Percentiles rank a stretch among this genome's conserved stretches.
phyloP scores from a whole-genome alignment of 2,329 filamentous ascomycete species.

The Aspergillus carbonarius region DNA sequence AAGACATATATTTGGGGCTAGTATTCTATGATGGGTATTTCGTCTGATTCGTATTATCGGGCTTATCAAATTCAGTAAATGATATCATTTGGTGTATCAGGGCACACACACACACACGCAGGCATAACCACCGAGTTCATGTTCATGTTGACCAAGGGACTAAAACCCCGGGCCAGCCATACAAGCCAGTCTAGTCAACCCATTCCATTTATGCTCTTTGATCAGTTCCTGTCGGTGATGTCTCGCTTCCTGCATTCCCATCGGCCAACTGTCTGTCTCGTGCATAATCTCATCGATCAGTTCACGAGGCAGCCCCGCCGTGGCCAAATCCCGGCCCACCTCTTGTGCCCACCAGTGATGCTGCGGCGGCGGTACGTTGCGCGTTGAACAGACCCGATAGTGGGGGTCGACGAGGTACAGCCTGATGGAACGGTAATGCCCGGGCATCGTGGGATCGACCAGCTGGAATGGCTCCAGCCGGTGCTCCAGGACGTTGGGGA shows the following conservation, averaged over 20 bases:
- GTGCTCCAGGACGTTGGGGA: conserved; percentile 10
- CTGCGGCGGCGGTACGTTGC: conserved; percentile 10
- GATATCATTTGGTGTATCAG: too few species aligned
- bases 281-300: not conserved
- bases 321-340: not conserved
- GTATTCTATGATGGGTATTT: too few species aligned
- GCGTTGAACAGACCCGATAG: conserved; percentile 7
- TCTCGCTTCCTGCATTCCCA: not conserved
- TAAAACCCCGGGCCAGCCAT: not conserved
- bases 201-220: not conserved
- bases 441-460: not conserved
- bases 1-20: too few species aligned
- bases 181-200: not conserved
- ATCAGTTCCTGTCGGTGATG: not conserved
- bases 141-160: too few species aligned
- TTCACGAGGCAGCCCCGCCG: not conserved
- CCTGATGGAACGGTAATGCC: conserved; percentile 7
- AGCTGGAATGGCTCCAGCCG: not conserved
- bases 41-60: too few species aligned
- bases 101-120: too few species aligned
- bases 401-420: conserved; percentile 11
- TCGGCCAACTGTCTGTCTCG: not conserved
- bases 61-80: too few species aligned
- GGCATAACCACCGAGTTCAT: too few species aligned
- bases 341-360: conserved; percentile 9